Evolutionary conservation across 306 rosid species (phyloP).

Genomic region (Gastrolobium villosum): DNA sequence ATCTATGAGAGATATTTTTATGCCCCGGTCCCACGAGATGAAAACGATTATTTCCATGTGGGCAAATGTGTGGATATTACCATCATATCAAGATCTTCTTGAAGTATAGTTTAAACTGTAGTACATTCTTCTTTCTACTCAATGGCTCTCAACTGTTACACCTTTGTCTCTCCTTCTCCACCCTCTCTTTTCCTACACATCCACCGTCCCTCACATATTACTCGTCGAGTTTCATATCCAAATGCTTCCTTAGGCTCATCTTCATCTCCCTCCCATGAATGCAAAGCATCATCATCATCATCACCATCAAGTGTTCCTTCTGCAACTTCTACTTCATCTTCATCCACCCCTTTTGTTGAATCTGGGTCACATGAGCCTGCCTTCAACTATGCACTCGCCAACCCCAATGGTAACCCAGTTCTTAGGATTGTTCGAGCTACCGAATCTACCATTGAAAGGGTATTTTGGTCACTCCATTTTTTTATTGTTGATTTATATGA

Average conservation of each 20-base stretch:
- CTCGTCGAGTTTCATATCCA: slow-evolving; percentile 44
- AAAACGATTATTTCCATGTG: slow-evolving; percentile 29
- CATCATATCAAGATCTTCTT: background rate
- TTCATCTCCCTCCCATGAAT: slow-evolving; percentile 59
- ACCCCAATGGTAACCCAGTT: slow-evolving; percentile 57
- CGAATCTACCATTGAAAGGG: slow-evolving; percentile 91
- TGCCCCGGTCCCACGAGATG: background rate
- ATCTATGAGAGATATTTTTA: background rate
- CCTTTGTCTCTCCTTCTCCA: slow-evolving; percentile 54
- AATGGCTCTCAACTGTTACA: slow-evolving; percentile 71
- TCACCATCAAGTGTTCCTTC: slow-evolving; percentile 57
- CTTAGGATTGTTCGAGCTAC: slow-evolving; percentile 63
- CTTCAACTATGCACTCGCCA: slow-evolving; percentile 62
- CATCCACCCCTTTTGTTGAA: slow-evolving; percentile 58
- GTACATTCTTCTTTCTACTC: background rate
- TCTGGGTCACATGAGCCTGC: slow-evolving; percentile 53
- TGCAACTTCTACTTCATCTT: slow-evolving; percentile 28
- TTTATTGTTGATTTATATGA: background rate
- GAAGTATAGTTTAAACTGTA: background rate
- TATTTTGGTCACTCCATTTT: slow-evolving; percentile 33
- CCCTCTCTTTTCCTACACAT: slow-evolving; percentile 49
- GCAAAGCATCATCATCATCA: slow-evolving; percentile 58
- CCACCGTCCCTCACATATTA: slow-evolving; percentile 34
- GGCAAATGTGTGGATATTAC: slow-evolving; percentile 28
- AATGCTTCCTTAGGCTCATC: slow-evolving; percentile 69